These are phyloP conservation scores for Sclerotinia trifoliorum DNA, from an alignment of 2,329 filamentous ascomycete species.

Conservation along the genomic window DNA sequence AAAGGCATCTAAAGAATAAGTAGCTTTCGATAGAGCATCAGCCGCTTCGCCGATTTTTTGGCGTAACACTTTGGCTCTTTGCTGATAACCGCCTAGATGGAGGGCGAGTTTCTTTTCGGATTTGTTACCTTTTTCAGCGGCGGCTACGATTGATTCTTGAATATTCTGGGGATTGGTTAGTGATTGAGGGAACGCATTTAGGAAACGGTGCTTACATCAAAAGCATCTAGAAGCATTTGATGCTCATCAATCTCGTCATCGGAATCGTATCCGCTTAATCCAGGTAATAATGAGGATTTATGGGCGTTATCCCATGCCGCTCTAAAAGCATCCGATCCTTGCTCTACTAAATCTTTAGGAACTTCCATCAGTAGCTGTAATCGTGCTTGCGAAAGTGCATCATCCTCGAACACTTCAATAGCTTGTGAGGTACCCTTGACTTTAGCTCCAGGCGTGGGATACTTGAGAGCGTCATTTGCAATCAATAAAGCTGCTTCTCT, in stretches of 20 bases:
- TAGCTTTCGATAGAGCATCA: conserved; percentile 71
- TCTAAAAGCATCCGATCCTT: conserved; percentile 54
- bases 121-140: conserved; percentile 79
- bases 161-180: conserved; percentile 52
- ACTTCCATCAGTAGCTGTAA: conserved; percentile 61
- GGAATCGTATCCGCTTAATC: conserved; percentile 75
- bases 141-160: conserved; percentile 69
- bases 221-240: conserved; percentile 52
- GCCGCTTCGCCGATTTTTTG: conserved; percentile 77
- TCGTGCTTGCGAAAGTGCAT: conserved; percentile 70
- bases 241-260: conserved; percentile 58
- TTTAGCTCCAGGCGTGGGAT: conserved; percentile 65
- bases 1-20: conserved; percentile 69
- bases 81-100: conserved; percentile 86
- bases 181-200: conserved; percentile 15
- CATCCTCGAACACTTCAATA: conserved; percentile 67
- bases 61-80: conserved; percentile 75
- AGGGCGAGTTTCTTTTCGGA: conserved; percentile 90
- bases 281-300: conserved; percentile 64
- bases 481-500: conserved; percentile 77
- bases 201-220: conserved; percentile 58
- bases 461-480: conserved; percentile 75
- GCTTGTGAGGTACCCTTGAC: conserved; percentile 60
- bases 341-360: conserved; percentile 48
- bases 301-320: conserved; percentile 54